phyloP scores from a whole-genome alignment of 2,329 filamentous ascomycete species.

The Aureobasidium subglaciale region DNA sequence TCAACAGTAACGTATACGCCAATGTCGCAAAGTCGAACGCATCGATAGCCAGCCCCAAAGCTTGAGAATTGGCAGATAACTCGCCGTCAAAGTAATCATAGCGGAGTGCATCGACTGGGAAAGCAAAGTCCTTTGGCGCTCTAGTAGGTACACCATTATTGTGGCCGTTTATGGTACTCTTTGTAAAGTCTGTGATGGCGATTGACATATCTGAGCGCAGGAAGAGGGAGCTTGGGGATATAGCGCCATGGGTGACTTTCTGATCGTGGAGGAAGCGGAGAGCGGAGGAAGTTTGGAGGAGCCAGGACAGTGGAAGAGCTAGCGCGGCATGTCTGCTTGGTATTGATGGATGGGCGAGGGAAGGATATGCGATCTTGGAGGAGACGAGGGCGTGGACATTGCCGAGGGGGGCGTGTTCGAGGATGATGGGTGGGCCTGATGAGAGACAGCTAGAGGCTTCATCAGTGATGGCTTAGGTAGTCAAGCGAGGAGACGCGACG shows the following conservation, averaged over 20 bases:
- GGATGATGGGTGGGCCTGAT: constrained; percentile 56
- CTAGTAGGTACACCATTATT: not conserved
- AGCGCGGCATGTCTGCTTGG: not conserved
- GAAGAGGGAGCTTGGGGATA: not conserved
- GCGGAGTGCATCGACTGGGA: not conserved
- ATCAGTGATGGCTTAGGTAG: not conserved
- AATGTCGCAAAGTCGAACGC: constrained; percentile 7
- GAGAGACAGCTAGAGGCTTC: constrained; percentile 34
- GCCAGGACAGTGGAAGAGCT: constrained; percentile 6
- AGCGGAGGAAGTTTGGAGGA: constrained; percentile 10
- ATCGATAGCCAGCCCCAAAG: constrained; percentile 7
- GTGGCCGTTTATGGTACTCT: constrained; percentile 3
- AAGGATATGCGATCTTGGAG: not conserved
- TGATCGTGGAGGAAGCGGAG: constrained; percentile 10
- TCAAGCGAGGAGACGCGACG: not conserved
- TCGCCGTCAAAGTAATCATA: constrained; percentile 15
- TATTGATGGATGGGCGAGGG: not conserved
- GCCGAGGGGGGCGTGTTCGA: constrained; percentile 61
- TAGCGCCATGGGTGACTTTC: constrained; percentile 8
- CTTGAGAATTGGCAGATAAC: constrained; percentile 1
- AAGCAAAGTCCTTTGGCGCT: not conserved
- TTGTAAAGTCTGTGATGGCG: not conserved
- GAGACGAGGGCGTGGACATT: constrained; percentile 48
- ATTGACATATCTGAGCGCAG: constrained; percentile 1
- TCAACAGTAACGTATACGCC: not conserved